A percentile compares a stretch with the other conserved stretches of the same genome.
phyloP scores from a whole-genome alignment of 2,329 filamentous ascomycete genomes.

The Neopestalotiopsis sp. region DNA sequence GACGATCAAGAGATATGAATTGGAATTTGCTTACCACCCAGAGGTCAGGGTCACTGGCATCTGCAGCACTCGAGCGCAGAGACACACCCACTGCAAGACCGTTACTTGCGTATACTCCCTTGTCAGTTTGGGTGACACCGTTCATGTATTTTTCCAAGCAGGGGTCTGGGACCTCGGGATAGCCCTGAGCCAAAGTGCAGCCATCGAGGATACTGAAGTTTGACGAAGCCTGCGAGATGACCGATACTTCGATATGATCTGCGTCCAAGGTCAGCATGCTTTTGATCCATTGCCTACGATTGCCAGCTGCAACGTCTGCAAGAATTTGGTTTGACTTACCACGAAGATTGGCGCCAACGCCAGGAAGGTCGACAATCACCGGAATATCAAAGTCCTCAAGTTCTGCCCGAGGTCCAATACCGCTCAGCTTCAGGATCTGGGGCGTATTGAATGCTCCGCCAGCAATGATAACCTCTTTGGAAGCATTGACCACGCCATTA shows the following conservation, averaged over 20 bases:
- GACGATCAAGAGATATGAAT: too few species aligned
- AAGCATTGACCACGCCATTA: conserved; percentile 42
- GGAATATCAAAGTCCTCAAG: conserved; percentile 41
- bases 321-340: conserved; percentile 8
- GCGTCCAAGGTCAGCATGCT: conserved; percentile 15
- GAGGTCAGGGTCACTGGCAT: conserved; percentile 5
- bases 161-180: conserved; percentile 37
- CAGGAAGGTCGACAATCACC: conserved; percentile 56
- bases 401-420: conserved; percentile 45
- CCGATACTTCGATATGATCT: conserved; percentile 56
- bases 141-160: conserved; percentile 42
- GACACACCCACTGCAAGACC: conserved; percentile 54
- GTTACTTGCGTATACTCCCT: conserved; percentile 46
- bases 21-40: conserved; percentile 1
- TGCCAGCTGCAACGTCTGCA: too few species aligned
- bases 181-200: conserved; percentile 41
- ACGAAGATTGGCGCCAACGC: conserved; percentile 63
- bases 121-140: conserved; percentile 31
- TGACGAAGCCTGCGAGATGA: conserved; percentile 46
- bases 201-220: conserved; percentile 42
- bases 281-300: too few species aligned
- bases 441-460: conserved; percentile 59
- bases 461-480: conserved; percentile 53
- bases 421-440: conserved; percentile 56
- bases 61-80: conserved; percentile 4